A percentile compares a stretch with the other conserved stretches of the same genome.
These are phyloP conservation scores for Fusarium newnesense DNA, from an alignment of 2,329 filamentous ascomycete species.

Conservation along the genomic window DNA sequence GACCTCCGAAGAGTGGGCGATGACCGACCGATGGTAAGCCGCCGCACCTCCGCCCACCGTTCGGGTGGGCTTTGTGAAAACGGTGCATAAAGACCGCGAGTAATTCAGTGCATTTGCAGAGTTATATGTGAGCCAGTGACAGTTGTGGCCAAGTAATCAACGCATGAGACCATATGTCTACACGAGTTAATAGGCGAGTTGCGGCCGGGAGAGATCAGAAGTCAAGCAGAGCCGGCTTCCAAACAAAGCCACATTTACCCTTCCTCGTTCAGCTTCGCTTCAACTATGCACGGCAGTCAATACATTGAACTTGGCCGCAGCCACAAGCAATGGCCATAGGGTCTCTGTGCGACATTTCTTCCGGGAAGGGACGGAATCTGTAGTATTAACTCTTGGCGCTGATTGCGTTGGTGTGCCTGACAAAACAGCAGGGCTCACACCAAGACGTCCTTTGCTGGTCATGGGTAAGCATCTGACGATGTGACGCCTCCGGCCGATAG, in stretches of 20 bases:
- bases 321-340: constrained; percentile 3
- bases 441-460: constrained; percentile 9
- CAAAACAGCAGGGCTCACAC: constrained; percentile 15
- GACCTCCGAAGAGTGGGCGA: constrained; percentile 30
- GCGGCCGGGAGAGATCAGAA: background rate
- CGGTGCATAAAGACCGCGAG: constrained; percentile 14
- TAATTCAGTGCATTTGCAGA: background rate
- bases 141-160: background rate
- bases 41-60: constrained; percentile 19
- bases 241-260: background rate
- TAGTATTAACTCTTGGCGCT: constrained; percentile 5
- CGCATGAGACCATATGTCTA: background rate
- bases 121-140: background rate
- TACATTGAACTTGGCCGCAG: constrained; percentile 4
- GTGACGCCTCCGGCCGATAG: constrained; percentile 37
- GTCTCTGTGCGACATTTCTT: constrained; percentile 6
- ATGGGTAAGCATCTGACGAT: constrained; percentile 22
- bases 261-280: constrained; percentile 9
- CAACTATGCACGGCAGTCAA: constrained; percentile 4
- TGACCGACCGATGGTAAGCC: constrained; percentile 38
- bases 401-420: constrained; percentile 24
- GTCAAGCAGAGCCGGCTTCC: background rate
- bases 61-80: constrained; percentile 22
- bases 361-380: constrained; percentile 18
- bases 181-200: background rate